A percentile compares a stretch with the other conserved stretches of the same genome.
Conservation (phyloP, 2,329 filamentous ascomycete species). For the Lachnellula suecica region DNA sequence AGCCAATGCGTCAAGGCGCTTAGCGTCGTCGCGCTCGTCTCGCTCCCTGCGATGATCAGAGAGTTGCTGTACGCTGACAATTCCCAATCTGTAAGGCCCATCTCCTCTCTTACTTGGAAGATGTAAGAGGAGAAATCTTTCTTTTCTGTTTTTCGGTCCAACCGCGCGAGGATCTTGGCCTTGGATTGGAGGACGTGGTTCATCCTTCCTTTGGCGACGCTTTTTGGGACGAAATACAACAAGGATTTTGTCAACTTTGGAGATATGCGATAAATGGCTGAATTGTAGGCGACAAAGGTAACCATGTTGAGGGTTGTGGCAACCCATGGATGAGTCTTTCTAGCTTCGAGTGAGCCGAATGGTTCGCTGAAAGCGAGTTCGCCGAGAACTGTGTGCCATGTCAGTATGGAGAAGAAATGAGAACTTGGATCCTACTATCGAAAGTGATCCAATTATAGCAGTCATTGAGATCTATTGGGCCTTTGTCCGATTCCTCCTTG, state of each 20-base stretch:
- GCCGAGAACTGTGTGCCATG: slow-evolving; percentile 8
- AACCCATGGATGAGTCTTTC: slow-evolving; percentile 30
- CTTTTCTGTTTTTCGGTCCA: neutral
- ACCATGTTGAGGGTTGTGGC: slow-evolving; percentile 15
- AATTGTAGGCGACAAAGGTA: neutral
- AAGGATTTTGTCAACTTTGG: neutral
- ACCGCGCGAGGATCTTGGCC: slow-evolving; percentile 1
- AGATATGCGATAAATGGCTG: neutral
- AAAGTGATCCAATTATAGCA: slow-evolving; percentile 28
- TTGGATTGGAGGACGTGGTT: neutral
- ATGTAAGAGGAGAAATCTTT: slow-evolving; percentile 1
- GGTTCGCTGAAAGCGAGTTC: slow-evolving; percentile 35
- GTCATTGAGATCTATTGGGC: neutral
- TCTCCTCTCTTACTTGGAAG: neutral
- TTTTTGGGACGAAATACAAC: no score
- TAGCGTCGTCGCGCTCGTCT: slow-evolving; percentile 7
- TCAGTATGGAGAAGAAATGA: neutral
- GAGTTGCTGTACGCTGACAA: neutral
- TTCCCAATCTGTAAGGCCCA: neutral
- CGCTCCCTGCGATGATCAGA: slow-evolving; percentile 11
- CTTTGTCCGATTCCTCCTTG: slow-evolving; percentile 24
- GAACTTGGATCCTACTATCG: slow-evolving; percentile 21
- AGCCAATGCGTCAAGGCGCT: slow-evolving; percentile 4
- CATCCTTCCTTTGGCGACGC: neutral
- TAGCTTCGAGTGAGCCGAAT: slow-evolving; percentile 35